Conservation (phyloP, 129 eudicot genomes). For the Flaveria trinervia region DNA sequence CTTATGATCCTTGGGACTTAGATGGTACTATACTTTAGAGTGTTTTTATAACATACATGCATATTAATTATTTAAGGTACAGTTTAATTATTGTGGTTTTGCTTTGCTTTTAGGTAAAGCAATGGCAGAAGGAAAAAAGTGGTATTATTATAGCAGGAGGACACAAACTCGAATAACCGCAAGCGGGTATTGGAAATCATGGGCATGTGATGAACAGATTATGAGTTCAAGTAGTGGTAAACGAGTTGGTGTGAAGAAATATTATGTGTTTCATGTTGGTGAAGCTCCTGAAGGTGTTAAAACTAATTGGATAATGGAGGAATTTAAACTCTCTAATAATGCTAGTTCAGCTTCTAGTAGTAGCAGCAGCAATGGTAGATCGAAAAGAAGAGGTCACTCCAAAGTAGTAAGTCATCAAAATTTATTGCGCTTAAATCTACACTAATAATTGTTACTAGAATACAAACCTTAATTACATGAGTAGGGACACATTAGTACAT, state of each 20-base stretch:
- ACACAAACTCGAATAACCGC: conserved; percentile 56
- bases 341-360: conserved; percentile 33
- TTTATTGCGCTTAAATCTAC: not conserved
- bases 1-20: conserved; percentile 93
- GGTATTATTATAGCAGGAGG: conserved; percentile 88
- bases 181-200: conserved; percentile 74
- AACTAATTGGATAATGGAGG: conserved; percentile 95
- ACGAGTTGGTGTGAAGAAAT: conserved; percentile 71
- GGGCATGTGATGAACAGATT: conserved; percentile 73
- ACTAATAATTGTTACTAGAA: too few relatives aligned
- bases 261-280: conserved; percentile 66
- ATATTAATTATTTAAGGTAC: not conserved
- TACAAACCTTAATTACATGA: too few relatives aligned
- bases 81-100: conserved; percentile 4
- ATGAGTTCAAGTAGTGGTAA: conserved; percentile 43
- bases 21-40: conserved; percentile 45
- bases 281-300: conserved; percentile 60
- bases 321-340: conserved; percentile 61
- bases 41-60: not conserved
- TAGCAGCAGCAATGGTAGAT: conserved; percentile 39
- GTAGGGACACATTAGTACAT: too few relatives aligned
- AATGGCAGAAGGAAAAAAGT: conserved; percentile 72
- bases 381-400: conserved; percentile 54
- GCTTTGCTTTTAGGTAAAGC: conserved; percentile 66
- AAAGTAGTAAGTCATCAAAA: conserved; percentile 47